phyloP scores from a whole-genome alignment of 768 basidiomycete species.

The Coprinellus aureogranulatus region DNA sequence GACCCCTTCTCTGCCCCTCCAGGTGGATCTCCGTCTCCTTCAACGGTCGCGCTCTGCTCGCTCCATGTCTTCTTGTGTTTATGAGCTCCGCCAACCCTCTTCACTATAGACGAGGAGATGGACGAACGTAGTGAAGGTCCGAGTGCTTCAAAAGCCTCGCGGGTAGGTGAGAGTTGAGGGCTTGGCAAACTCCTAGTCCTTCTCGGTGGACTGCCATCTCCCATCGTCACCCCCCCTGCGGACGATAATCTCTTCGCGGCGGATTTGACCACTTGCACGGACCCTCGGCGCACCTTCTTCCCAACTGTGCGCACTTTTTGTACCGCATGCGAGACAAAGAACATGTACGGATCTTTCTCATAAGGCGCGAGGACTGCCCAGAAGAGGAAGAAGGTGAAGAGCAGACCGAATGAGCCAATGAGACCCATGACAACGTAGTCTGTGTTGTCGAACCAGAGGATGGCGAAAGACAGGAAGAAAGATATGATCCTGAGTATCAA shows the following conservation, averaged over 20 bases:
- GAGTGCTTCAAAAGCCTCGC: no score
- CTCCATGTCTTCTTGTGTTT: no score
- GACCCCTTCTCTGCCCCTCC: no score
- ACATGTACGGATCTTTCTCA: constrained; percentile 15
- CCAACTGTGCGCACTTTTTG: background rate
- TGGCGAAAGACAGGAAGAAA: constrained; percentile 23
- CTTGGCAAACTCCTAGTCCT: no score
- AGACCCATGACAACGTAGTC: constrained; percentile 14
- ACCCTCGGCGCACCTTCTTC: background rate
- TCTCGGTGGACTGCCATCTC: no score
- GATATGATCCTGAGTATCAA: constrained; percentile 17
- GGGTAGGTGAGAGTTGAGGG: no score
- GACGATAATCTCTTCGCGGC: background rate
- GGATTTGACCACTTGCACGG: background rate
- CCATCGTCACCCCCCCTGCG: background rate
- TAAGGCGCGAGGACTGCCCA: constrained; percentile 20
- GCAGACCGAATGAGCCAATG: constrained; percentile 13
- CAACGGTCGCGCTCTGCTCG: no score
- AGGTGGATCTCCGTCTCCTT: no score
- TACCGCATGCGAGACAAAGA: background rate
- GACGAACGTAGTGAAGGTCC: no score
- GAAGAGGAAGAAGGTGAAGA: constrained; percentile 12
- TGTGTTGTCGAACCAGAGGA: constrained; percentile 16
- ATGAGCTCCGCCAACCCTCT: no score
- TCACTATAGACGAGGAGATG: no score